These are phyloP conservation scores for Ganoderma leucocontextum DNA, from an alignment of 1,284 basidiomycete genomes.

Conservation along the genomic window DNA sequence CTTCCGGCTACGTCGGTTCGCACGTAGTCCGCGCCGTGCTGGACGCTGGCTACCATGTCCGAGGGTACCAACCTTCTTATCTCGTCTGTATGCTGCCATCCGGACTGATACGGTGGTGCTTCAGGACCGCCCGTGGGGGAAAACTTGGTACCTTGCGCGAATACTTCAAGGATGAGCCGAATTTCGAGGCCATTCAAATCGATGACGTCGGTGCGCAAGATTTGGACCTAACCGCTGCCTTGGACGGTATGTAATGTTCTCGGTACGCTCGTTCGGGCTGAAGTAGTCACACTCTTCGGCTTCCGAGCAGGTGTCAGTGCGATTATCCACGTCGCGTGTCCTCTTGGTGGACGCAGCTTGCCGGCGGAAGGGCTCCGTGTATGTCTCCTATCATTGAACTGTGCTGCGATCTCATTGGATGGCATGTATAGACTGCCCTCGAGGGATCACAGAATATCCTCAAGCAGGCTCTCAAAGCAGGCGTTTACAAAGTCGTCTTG, in stretches of 20 bases:
- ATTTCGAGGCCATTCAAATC: not conserved
- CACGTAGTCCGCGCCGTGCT: not conserved
- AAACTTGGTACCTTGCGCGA: not conserved
- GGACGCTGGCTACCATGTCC: not conserved
- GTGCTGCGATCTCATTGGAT: not conserved
- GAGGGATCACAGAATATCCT: not conserved
- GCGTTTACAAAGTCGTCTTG: not conserved
- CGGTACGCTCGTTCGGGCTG: not conserved
- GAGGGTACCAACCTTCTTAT: not conserved
- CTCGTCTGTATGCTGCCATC: not conserved
- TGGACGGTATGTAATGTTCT: not conserved
- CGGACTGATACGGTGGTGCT: not conserved
- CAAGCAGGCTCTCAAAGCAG: not conserved
- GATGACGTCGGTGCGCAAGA: not conserved
- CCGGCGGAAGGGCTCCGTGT: not conserved
- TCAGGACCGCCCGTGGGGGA: not conserved
- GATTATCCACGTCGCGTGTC: not conserved
- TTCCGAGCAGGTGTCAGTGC: not conserved
- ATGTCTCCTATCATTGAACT: not conserved
- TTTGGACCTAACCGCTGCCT: not conserved
- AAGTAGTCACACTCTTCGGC: too few relatives aligned
- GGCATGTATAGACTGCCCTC: not conserved
- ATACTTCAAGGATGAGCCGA: not conserved
- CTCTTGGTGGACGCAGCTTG: not conserved
- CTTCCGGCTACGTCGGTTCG: not conserved